Evolutionary conservation across 2,329 filamentous ascomycete genomes (phyloP).

Genomic region (Monilinia polystroma): DNA sequence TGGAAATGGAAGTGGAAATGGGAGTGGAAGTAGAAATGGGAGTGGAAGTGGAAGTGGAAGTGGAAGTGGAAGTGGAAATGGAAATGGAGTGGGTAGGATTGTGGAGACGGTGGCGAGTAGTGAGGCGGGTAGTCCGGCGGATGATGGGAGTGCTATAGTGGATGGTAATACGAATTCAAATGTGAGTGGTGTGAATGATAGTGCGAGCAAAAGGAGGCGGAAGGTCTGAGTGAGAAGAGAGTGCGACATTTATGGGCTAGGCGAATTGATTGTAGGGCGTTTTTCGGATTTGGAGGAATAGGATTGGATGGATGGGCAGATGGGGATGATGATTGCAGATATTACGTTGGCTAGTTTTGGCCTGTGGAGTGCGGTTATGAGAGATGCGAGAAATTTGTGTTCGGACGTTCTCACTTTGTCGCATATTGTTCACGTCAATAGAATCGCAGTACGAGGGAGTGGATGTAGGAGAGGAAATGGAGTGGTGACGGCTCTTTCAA

Average conservation of each 20-base stretch:
- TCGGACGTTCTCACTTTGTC: background rate
- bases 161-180: conserved; percentile 25
- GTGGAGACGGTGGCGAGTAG: conserved; percentile 31
- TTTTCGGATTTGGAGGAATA: background rate
- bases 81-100: conserved; percentile 21
- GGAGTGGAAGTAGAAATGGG: background rate
- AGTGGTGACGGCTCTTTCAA: background rate
- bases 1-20: background rate
- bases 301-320: conserved; percentile 1
- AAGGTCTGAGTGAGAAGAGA: conserved; percentile 28
- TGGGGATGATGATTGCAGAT: conserved; percentile 7
- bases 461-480: too few relatives aligned
- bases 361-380: background rate
- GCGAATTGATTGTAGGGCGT: background rate
- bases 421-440: background rate
- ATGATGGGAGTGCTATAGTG: conserved; percentile 2
- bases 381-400: background rate
- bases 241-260: background rate
- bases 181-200: conserved; percentile 10
- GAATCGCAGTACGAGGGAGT: background rate
- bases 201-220: conserved; percentile 31
- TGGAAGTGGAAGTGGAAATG: background rate
- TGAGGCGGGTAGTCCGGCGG: conserved; percentile 31
- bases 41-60: conserved; percentile 22
- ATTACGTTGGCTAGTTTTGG: background rate